These are phyloP conservation scores for Rhododendron griersonianum DNA, from an alignment of 148 eudicot genomes.

Conservation along the genomic window DNA sequence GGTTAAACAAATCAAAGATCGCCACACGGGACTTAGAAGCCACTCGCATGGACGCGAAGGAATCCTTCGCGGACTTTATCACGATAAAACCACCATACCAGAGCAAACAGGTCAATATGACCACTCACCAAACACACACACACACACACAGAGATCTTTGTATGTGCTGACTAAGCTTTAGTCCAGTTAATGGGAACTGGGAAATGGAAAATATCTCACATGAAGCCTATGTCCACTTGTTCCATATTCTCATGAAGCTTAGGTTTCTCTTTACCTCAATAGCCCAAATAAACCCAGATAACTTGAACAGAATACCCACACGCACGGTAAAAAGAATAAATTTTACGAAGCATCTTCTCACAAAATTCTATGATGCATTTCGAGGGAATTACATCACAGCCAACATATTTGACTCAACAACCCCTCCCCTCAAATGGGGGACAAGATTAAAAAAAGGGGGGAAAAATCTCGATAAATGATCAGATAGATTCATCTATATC, in stretches of 20 bases:
- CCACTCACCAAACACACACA: no score
- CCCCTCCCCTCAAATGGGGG: background rate
- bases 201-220: no score
- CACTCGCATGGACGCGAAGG: no score
- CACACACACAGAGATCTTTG: no score
- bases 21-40: no score
- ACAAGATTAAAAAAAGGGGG: background rate
- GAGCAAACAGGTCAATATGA: no score
- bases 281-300: background rate
- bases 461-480: background rate
- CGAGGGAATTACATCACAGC: background rate
- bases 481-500: background rate
- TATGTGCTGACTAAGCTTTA: no score
- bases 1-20: no score
- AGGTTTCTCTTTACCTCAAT: background rate
- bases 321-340: background rate
- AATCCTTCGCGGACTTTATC: no score
- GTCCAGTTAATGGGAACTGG: no score
- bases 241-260: background rate
- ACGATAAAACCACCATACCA: no score
- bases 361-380: background rate
- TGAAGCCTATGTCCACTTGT: background rate
- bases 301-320: background rate
- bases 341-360: background rate
- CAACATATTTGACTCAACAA: background rate